These are phyloP conservation scores for Curvularia sp. DNA, from an alignment of 2,329 filamentous ascomycete species.

Conservation along the genomic window DNA sequence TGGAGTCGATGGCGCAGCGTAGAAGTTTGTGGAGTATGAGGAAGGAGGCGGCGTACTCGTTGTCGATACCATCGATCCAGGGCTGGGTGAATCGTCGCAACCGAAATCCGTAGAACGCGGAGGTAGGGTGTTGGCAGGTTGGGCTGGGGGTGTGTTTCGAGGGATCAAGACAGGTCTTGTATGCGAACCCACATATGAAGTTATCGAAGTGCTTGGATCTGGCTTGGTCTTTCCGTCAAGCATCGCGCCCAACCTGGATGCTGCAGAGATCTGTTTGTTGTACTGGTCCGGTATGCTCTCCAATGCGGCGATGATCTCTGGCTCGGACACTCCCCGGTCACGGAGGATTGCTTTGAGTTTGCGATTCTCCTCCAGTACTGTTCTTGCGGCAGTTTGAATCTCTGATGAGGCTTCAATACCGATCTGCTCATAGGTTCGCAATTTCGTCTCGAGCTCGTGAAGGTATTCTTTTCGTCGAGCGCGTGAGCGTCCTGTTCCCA, in stretches of 20 bases:
- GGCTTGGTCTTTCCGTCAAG: slow-evolving; percentile 41
- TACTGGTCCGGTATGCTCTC: slow-evolving; percentile 31
- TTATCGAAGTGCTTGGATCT: slow-evolving; percentile 29
- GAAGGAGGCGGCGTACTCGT: slow-evolving; percentile 41
- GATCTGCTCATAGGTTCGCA: slow-evolving; percentile 67
- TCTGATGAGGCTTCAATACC: slow-evolving; percentile 74
- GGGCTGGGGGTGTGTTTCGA: slow-evolving; percentile 27
- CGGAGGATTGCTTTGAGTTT: slow-evolving; percentile 66
- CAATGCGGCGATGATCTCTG: slow-evolving; percentile 55
- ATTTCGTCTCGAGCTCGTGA: slow-evolving; percentile 69
- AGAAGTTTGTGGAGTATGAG: slow-evolving; percentile 31
- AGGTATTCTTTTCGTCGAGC: slow-evolving; percentile 77
- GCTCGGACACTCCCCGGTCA: slow-evolving; percentile 63
- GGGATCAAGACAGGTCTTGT: slow-evolving; percentile 25
- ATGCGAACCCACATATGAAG: slow-evolving; percentile 25
- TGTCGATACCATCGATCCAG: slow-evolving; percentile 42
- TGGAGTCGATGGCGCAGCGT: slow-evolving; percentile 28
- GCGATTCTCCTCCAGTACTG: slow-evolving; percentile 73
- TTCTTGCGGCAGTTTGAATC: slow-evolving; percentile 72
- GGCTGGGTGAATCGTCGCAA: slow-evolving; percentile 40
- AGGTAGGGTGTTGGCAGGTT: slow-evolving; percentile 32
- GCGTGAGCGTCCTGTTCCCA: slow-evolving; percentile 66
- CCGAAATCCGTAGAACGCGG: slow-evolving; percentile 33
- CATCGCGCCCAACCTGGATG: slow-evolving; percentile 38
- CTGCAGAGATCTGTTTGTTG: slow-evolving; percentile 40